Evolutionary conservation across 1,284 basidiomycete genomes (phyloP), one percentile per base, ranked within the genome.

Genomic region (Omphalotus olearius): DNA sequence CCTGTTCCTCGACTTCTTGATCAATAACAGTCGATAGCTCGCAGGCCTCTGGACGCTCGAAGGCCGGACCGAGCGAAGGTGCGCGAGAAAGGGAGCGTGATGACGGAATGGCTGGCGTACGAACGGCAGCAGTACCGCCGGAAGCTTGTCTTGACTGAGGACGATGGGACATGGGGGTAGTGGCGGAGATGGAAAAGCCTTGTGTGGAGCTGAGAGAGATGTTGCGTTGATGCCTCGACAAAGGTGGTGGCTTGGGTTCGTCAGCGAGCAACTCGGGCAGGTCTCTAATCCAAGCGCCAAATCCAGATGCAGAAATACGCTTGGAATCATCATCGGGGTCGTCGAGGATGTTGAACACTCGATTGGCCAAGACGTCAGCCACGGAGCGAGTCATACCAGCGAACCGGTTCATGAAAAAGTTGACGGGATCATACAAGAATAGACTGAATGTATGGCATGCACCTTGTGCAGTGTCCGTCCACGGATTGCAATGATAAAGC

Each of bases 401-500:
- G 70, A 98, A 98, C 48, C 93, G 86, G 56, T 83, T 76, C 74
- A 92, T 82, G 66, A 99, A 87, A 72, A 98, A 99, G 36, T 74
- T 73, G 66, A 89, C 76, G 23, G 93, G 93, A 58, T 91, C 82
- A 52, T 79, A 75, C 60, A 86, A 83, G 73, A 88, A 99, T 11
- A 84, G 76, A 58, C 84, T 80, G 69, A 98, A 99, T 39, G 93
- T 93, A 26, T 80, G 79, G 71, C 87, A 84, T 60, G 80, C 75
- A 68, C 83, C 79, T 59, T 83, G 74, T 44, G 82, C 81, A 2
- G 97, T 96, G 67, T 99, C 97, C 45, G 90, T 90, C 93, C 97
- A 99, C 16, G 96, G 96, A 69, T 97, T 98, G 69, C 85, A 91
- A 69, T 99, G 96, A 74, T 98, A 99, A 66, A 99, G 78, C 88